Percentiles rank a stretch among this genome's conserved stretches.
phyloP scores from a whole-genome alignment of 148 eudicot genomes.

The Diospyros kaki region DNA sequence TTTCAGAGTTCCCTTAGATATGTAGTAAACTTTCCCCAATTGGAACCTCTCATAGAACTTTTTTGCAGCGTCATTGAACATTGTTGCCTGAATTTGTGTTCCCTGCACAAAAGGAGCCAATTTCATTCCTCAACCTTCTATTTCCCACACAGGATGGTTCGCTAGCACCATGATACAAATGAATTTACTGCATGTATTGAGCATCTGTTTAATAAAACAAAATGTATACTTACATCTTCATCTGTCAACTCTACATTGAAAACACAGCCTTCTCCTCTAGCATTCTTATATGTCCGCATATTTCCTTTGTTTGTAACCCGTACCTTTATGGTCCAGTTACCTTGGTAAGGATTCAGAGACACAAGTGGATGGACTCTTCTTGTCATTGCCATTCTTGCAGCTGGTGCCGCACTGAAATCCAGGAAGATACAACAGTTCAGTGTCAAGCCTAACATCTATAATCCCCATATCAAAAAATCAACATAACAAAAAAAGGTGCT shows the following conservation, averaged over 20 bases:
- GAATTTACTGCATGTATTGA: background rate
- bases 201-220: background rate
- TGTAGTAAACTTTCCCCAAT: conserved; percentile 86
- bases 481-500: background rate
- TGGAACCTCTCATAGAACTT: conserved; percentile 83
- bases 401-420: conserved; percentile 68
- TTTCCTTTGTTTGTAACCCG: conserved; percentile 80
- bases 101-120: conserved; percentile 48
- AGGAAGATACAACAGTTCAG: background rate
- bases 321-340: conserved; percentile 94
- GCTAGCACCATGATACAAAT: background rate
- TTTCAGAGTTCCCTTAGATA: conserved; percentile 78
- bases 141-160: background rate
- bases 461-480: background rate
- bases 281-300: conserved; percentile 71
- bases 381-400: conserved; percentile 91
- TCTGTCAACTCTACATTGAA: conserved; percentile 97
- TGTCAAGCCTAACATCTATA: no score
- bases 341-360: conserved; percentile 94
- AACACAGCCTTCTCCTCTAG: conserved; percentile 89
- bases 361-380: conserved; percentile 81
- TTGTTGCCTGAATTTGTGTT: conserved; percentile 96
- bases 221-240: conserved; percentile 67
- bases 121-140: background rate
- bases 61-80: conserved; percentile 95